Percentiles rank a stretch among this genome's conserved stretches.
Evolutionary conservation across 306 rosid genomes (phyloP).

Genomic region (Abrus pulchellus): DNA sequence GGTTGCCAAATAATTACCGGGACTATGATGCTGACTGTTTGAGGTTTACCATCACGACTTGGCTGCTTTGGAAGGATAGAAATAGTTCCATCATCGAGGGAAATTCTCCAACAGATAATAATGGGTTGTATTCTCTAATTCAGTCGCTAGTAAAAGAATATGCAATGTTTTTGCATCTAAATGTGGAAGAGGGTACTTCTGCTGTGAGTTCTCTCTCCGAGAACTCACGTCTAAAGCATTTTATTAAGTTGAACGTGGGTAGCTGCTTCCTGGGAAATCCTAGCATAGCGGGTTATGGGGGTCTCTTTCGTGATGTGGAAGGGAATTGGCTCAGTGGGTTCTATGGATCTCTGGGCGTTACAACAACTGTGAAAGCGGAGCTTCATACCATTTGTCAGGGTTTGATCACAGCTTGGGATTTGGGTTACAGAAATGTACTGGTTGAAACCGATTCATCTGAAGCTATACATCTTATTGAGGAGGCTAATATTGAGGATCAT

Average conservation of each 20-base stretch:
- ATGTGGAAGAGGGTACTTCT: slow-evolving; percentile 20
- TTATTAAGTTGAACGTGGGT: slow-evolving; percentile 38
- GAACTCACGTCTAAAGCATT: slow-evolving; percentile 20
- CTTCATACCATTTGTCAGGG: slow-evolving; percentile 42
- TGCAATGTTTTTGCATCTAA: background rate
- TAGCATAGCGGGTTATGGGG: slow-evolving; percentile 35
- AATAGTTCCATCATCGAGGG: background rate
- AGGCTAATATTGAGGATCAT: slow-evolving; percentile 31
- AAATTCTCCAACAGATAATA: slow-evolving; percentile 29
- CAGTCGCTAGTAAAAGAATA: slow-evolving; percentile 40
- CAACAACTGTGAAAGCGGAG: slow-evolving; percentile 20
- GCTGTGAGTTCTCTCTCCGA: background rate
- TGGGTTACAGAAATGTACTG: slow-evolving; percentile 32
- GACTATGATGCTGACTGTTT: slow-evolving; percentile 36
- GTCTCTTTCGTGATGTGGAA: slow-evolving; percentile 35
- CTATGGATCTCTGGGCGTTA: slow-evolving; percentile 29
- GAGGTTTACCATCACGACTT: slow-evolving; percentile 36
- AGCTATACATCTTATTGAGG: slow-evolving; percentile 26
- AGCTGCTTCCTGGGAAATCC: slow-evolving; percentile 29
- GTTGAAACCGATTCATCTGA: slow-evolving; percentile 30
- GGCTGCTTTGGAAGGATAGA: slow-evolving; percentile 40
- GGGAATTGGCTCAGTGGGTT: slow-evolving; percentile 37
- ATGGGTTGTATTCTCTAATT: slow-evolving; percentile 36
- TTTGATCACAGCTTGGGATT: slow-evolving; percentile 44
- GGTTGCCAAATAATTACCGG: slow-evolving; percentile 8